Percentiles rank a stretch among this genome's conserved stretches.
Evolutionary conservation across 352 stramenopile species (phyloP).

Genomic region (Albugo candida): DNA sequence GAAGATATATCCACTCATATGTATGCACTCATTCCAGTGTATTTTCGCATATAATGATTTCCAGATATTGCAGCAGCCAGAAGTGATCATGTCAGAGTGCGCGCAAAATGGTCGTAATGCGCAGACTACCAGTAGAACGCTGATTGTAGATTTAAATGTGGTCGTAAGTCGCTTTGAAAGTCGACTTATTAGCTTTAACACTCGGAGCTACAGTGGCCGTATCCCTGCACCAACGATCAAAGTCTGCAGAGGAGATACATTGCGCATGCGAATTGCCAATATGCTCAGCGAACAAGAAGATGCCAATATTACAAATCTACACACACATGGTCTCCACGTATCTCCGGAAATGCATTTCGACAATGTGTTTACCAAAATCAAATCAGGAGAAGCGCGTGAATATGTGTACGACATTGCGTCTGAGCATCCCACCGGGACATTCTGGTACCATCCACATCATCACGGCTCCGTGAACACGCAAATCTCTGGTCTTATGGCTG

Average conservation of each 20-base stretch:
- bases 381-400: conserved; percentile 16
- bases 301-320: conserved; percentile 47
- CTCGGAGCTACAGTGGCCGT: conserved; percentile 40
- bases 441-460: conserved; percentile 65
- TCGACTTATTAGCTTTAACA: conserved; percentile 53
- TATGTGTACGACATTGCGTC: conserved; percentile 45
- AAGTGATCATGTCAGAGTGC: no score
- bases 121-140: background rate
- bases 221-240: conserved; percentile 53
- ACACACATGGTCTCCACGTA: conserved; percentile 54
- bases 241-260: conserved; percentile 38
- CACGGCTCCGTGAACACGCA: conserved; percentile 63
- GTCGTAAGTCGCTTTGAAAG: conserved; percentile 37
- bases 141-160: conserved; percentile 38
- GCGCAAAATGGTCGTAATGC: no score
- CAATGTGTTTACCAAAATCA: conserved; percentile 39
- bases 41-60: no score
- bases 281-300: conserved; percentile 16
- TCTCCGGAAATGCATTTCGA: conserved; percentile 26
- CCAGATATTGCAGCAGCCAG: no score
- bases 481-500: conserved; percentile 53
- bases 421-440: conserved; percentile 50
- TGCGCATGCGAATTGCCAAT: conserved; percentile 36
- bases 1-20: no score
- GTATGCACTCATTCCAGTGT: no score